phyloP scores from a whole-genome alignment of 129 eudicot genomes.

The Arctium minus region DNA sequence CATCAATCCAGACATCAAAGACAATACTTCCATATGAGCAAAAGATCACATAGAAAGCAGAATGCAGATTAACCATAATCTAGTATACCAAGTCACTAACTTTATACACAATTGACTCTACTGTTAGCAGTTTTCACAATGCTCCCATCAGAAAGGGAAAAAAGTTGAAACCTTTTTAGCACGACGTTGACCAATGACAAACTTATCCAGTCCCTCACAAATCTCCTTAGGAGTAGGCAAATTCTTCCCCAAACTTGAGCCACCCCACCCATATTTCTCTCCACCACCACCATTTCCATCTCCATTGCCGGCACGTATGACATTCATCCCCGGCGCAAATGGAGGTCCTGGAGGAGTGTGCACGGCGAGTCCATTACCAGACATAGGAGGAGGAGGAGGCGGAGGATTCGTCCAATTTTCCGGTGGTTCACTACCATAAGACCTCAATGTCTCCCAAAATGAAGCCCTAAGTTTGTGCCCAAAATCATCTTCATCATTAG shows the following conservation, averaged over 20 bases:
- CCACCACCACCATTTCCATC: slow-evolving; percentile 29
- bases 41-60: neutral
- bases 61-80: neutral
- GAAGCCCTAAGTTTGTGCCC: slow-evolving; percentile 48
- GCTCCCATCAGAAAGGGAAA: slow-evolving; percentile 6
- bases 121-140: neutral
- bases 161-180: slow-evolving; percentile 73
- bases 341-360: slow-evolving; percentile 80
- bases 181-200: slow-evolving; percentile 83
- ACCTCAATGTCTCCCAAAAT: slow-evolving; percentile 69
- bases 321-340: slow-evolving; percentile 73
- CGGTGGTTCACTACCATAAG: slow-evolving; percentile 62
- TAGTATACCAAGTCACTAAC: neutral
- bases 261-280: slow-evolving; percentile 78
- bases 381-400: slow-evolving; percentile 24
- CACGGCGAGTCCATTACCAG: slow-evolving; percentile 66
- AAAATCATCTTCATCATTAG: slow-evolving; percentile 25
- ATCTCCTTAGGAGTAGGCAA: slow-evolving; percentile 97
- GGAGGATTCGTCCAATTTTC: slow-evolving; percentile 48
- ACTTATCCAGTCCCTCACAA: slow-evolving; percentile 82
- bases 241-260: slow-evolving; percentile 75
- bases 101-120: neutral
- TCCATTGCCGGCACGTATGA: slow-evolving; percentile 39
- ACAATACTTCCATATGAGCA: neutral
- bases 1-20: slow-evolving; percentile 4